A percentile compares a stretch with the other conserved stretches of the same genome.
phyloP scores from a whole-genome alignment of 2,329 filamentous ascomycete species.

The Chrysoporthe austroafricana region DNA sequence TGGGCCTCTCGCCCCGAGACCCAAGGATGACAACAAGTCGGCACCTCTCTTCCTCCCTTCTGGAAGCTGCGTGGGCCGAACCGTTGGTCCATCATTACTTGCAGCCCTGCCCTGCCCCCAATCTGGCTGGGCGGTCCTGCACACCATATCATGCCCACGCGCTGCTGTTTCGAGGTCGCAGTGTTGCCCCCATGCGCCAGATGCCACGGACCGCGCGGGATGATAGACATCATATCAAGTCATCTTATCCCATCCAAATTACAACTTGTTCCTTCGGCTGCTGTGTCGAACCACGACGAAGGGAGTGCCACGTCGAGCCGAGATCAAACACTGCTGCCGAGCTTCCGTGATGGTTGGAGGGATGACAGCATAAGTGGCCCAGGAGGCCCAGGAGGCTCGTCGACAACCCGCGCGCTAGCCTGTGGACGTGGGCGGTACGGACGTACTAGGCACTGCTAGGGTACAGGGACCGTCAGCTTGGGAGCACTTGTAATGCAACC shows the following conservation, averaged over 20 bases:
- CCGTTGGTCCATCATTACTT: not conserved
- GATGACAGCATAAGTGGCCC: not conserved
- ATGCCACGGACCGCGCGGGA: slow-evolving; percentile 2
- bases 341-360: slow-evolving; percentile 2
- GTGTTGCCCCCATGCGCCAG: not conserved
- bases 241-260: not conserved
- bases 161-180: not conserved
- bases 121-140: not conserved
- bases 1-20: too few species aligned
- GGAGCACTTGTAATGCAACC: not conserved
- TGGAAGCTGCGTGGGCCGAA: not conserved
- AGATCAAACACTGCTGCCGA: slow-evolving; percentile 1
- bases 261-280: not conserved
- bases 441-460: too few species aligned
- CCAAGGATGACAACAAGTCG: not conserved
- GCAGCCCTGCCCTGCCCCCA: not conserved
- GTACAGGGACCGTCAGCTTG: not conserved
- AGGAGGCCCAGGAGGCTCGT: not conserved
- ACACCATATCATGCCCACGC: not conserved
- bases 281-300: not conserved
- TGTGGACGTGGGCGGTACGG: not conserved
- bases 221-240: not conserved
- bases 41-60: not conserved
- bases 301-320: slow-evolving; percentile 8
- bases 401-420: not conserved